Conservation (phyloP, 2,329 filamentous ascomycete genomes). For the Nigrospora osmanthi region DNA sequence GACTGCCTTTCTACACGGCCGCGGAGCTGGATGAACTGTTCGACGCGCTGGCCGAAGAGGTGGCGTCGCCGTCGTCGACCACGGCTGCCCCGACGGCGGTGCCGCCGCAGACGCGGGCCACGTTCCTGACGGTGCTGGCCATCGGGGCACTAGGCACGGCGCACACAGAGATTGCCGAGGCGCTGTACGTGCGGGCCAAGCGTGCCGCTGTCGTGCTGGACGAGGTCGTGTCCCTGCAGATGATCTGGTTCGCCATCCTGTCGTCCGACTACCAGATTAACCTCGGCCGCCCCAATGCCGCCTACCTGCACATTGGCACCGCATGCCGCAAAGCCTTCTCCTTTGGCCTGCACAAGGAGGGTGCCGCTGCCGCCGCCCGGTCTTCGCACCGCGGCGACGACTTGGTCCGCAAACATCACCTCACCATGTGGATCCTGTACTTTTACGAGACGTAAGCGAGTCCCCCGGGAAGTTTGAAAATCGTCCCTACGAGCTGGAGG, state of each 20-base stretch:
- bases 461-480: too few species aligned
- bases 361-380: not conserved
- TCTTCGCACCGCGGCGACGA: conserved; percentile 8
- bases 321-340: conserved; percentile 19
- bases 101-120: conserved; percentile 12
- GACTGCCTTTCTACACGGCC: conserved; percentile 11
- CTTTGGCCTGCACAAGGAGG: conserved; percentile 18
- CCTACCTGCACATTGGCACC: conserved; percentile 17
- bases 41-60: conserved; percentile 1
- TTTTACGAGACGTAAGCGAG: conserved; percentile 14
- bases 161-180: conserved; percentile 15
- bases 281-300: conserved; percentile 19
- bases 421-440: conserved; percentile 20
- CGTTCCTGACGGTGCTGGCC: conserved; percentile 14
- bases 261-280: conserved; percentile 18
- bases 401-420: conserved; percentile 12
- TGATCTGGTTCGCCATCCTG: conserved; percentile 19
- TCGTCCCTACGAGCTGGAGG: too few species aligned
- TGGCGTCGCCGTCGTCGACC: conserved; percentile 6
- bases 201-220: conserved; percentile 15
- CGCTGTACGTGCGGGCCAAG: conserved; percentile 15
- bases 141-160: conserved; percentile 15
- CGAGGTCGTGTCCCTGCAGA: conserved; percentile 19
- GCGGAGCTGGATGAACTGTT: conserved; percentile 13
- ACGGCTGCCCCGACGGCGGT: conserved; percentile 2